These are phyloP conservation scores for Stevia rebaudiana DNA, from an alignment of 140 eudicot genomes.

Conservation along the genomic window DNA sequence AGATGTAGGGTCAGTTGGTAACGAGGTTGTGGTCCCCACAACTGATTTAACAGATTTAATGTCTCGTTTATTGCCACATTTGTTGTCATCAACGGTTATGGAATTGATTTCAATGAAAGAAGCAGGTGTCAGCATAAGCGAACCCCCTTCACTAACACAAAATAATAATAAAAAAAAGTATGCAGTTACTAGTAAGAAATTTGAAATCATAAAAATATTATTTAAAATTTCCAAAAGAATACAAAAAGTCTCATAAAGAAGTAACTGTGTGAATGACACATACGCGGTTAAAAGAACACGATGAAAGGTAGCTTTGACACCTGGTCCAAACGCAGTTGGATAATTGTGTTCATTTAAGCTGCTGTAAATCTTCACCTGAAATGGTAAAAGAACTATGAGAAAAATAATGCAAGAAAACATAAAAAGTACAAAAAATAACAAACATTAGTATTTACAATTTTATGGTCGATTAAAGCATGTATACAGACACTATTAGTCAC, in stretches of 20 bases:
- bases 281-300: slow-evolving; percentile 61
- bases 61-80: slow-evolving; percentile 10
- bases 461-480: slow-evolving; percentile 52
- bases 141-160: slow-evolving; percentile 42
- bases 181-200: neutral
- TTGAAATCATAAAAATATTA: neutral
- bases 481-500: slow-evolving; percentile 37
- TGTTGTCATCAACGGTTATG: slow-evolving; percentile 17
- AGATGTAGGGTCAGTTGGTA: slow-evolving; percentile 26
- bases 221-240: neutral
- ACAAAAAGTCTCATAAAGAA: neutral
- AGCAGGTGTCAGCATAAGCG: slow-evolving; percentile 55
- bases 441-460: slow-evolving; percentile 37
- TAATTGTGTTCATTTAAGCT: slow-evolving; percentile 33
- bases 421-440: neutral
- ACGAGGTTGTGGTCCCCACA: slow-evolving; percentile 19
- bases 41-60: slow-evolving; percentile 21
- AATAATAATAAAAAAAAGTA: neutral
- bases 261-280: slow-evolving; percentile 9
- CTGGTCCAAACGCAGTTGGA: slow-evolving; percentile 75
- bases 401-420: slow-evolving; percentile 15
- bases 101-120: slow-evolving; percentile 62
- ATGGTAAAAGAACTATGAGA: slow-evolving; percentile 1
- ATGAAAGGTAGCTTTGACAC: slow-evolving; percentile 58
- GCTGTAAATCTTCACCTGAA: slow-evolving; percentile 67